Evolutionary conservation across 306 rosid genomes (phyloP).

Genomic region (Inga laurina): DNA sequence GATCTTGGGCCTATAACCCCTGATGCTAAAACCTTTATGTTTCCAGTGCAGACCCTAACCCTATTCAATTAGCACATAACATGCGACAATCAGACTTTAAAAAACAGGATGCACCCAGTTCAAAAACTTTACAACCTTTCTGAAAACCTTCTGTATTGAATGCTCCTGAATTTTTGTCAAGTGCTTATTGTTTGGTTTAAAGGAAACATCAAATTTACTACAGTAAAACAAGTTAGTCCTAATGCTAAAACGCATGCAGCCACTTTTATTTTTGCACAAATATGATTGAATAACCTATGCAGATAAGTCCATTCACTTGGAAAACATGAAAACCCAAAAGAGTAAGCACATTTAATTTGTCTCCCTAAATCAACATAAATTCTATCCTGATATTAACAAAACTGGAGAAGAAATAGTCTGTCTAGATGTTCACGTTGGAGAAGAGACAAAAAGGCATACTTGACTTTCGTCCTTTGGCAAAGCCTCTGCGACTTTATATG

Average conservation of each 20-base stretch:
- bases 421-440: background rate
- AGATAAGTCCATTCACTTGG: background rate
- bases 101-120: background rate
- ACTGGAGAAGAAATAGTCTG: background rate
- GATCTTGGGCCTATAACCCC: slow-evolving; percentile 4
- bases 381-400: background rate
- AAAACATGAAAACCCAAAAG: background rate
- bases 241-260: background rate
- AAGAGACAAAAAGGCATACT: slow-evolving; percentile 39
- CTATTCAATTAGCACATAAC: background rate
- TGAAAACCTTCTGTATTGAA: background rate
- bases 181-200: background rate
- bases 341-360: background rate
- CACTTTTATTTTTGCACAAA: background rate
- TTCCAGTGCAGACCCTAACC: background rate
- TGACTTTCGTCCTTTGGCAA: slow-evolving; percentile 88
- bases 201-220: no score
- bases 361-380: background rate
- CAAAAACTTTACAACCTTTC: background rate
- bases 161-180: background rate
- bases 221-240: slow-evolving; percentile 15
- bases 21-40: background rate
- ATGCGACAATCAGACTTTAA: background rate
- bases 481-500: slow-evolving; percentile 64
- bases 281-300: background rate